Percentiles rank a stretch among this genome's conserved stretches.
phyloP scores from a whole-genome alignment of 495 filamentous ascomycete genomes.

The Delitschia confertaspora region DNA sequence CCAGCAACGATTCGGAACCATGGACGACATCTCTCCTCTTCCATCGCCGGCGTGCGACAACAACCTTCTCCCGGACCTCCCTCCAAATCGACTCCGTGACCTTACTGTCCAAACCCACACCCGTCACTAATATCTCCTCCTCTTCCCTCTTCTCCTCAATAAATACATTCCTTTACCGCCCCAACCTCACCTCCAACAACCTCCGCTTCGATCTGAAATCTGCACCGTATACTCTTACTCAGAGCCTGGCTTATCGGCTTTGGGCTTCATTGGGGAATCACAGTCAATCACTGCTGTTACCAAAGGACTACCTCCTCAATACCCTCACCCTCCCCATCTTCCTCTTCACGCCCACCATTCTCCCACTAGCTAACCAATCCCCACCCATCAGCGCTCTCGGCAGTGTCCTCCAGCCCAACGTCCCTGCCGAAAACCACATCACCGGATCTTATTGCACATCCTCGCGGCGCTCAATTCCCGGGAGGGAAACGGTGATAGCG shows the following conservation, averaged over 20 bases:
- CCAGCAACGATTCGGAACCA: too few relatives aligned
- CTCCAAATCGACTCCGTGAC: conserved; percentile 4
- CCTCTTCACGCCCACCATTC: conserved; percentile 10
- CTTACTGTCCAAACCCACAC: neutral
- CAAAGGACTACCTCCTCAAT: conserved; percentile 8
- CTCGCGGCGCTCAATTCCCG: conserved; percentile 3
- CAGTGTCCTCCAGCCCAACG: conserved; percentile 4
- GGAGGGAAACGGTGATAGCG: conserved; percentile 5
- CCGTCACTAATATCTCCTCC: conserved; percentile 5
- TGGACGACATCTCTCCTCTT: conserved; percentile 9
- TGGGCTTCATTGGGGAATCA: conserved; percentile 1
- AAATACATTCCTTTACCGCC: conserved; percentile 9
- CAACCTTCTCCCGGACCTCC: conserved; percentile 8
- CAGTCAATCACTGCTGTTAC: neutral
- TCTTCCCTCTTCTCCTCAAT: conserved; percentile 4
- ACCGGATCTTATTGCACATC: conserved; percentile 5
- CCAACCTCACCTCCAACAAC: conserved; percentile 1
- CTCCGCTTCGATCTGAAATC: conserved; percentile 5
- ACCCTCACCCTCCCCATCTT: conserved; percentile 7
- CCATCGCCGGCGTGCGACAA: conserved; percentile 5
- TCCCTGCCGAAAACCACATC: conserved; percentile 13
- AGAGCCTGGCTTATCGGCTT: neutral
- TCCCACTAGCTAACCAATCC: neutral
- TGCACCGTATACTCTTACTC: conserved; percentile 7
- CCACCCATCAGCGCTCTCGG: too few relatives aligned